Base-by-base conservation (phyloP, 1,139 yeast species). In the Sugiyamaella xylanicola region DNA sequence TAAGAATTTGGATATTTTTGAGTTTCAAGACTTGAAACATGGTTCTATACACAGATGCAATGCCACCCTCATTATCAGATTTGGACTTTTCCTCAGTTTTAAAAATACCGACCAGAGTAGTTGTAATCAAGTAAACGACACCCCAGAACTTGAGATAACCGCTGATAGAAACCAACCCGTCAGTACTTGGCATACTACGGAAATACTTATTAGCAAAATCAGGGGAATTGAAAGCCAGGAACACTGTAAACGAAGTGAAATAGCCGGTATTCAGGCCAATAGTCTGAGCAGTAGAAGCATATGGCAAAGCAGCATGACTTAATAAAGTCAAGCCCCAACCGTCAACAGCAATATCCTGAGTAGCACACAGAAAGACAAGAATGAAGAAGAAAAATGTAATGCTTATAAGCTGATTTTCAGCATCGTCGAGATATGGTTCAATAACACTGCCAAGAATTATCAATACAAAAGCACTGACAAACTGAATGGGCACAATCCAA, bases 301-400 rank as follows among this genome's bases (percentile, higher is more conserved):
- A 93, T n/a, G 95, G 85, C 57, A 93, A 76, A 19, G 95, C 87
- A 43, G 83, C 83, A 21, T 84, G 85, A 16, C 92, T 84, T 54
- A 93, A 76, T 52, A 93, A 83, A 1, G 97, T 93, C 67, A 93
- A 75, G 0, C 98, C 98, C 99, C 99, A 93, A 4, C 99, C 99
- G 72, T 93, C 99, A 15, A 93, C 99, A 0, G 99, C 98, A 55
- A 93, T 93, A 69, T 93, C 99, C 71, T 93, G 99, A 0, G 99
- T 93, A 2, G 99, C 98, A 74, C 97, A 92, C 58, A 93, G 77
- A 58, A 93, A 82, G 44, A 93, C 93, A 57, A 95, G 74, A 19
- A 83, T 61, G 65, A 92, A 88, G 72, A 93, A 93, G 56, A 83
- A 78, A 55, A 74, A 53, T 0, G 92, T 85, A 59, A 90, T 82